Evolutionary conservation across 2,329 filamentous ascomycete genomes (phyloP), one percentile per base, ranked within the genome.

Genomic region (Ophiostoma sp.): DNA sequence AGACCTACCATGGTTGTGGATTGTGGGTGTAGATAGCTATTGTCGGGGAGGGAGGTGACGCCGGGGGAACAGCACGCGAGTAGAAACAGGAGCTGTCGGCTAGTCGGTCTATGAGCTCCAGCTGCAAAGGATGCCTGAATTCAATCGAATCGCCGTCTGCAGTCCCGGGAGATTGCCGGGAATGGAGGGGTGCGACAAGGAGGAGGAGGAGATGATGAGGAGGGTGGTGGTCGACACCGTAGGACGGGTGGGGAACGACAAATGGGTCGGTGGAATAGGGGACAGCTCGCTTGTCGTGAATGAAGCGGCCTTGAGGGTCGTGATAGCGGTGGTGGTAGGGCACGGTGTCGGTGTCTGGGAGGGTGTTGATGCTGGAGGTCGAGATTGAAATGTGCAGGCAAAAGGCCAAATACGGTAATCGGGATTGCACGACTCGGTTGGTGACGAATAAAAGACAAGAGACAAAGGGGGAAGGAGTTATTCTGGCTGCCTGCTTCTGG

Each of bases 401-500:
- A n/a, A n/a, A 48, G 6, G 44, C 44, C 44, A 48, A 48, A 48
- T 48, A 48, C 5, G 44, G 44, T n/a, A 48, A 23, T 62, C 57
- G 57, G 57, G 57, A 35, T 33, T 62, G 57, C 57, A 62, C 57
- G 20, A 39, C 8, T 41, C 60, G 35, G 62, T 20, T 65, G 10
- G 65, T 27, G 65, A 27, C 23, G 65, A 11, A 23, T 13, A 31
- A 33, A 4, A 15, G 60, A 33, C 31, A 15, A 27, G 36, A 44
- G 65, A 48, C 65, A 39, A 48, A 67, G 48, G 65, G 39, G 39
- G 64, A 66, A 48, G 65, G 57, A 62, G 69, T 71, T 71, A 66
- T 68, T 71, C 69, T 67, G 69, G 69, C 67, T 71, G 69, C 67
- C 69, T 68, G 27, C 65, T 52, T 39, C 62, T 65, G 39, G 33